Evolutionary conservation across 441 rosid genomes (phyloP).

Genomic region (Euphorbia corollata): DNA sequence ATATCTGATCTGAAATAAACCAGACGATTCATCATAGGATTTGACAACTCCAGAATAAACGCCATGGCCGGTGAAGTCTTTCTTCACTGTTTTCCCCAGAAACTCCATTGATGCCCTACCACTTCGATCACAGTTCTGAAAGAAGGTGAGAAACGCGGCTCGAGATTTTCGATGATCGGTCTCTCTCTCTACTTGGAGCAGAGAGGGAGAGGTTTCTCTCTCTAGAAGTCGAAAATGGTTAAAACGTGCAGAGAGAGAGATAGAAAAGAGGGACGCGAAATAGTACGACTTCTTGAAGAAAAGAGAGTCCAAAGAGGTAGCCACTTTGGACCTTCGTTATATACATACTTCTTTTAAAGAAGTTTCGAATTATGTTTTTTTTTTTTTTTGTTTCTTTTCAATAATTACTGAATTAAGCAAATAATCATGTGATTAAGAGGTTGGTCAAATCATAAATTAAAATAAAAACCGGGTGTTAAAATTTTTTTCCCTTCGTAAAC

Average conservation of each 20-base stretch:
- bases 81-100: constrained; percentile 53
- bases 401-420: too few species aligned
- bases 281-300: constrained; percentile 9
- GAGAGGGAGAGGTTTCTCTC: constrained; percentile 19
- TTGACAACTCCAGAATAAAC: constrained; percentile 41
- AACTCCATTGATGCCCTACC: constrained; percentile 42
- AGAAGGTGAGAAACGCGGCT: constrained; percentile 7
- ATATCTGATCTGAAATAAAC: constrained; percentile 43
- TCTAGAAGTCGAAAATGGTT: constrained; percentile 17
- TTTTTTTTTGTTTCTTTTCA: too few species aligned
- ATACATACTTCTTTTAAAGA: too few species aligned
- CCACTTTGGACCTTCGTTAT: background rate
- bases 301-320: constrained; percentile 4
- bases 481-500: too few species aligned
- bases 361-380: too few species aligned
- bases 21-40: constrained; percentile 50
- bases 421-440: too few species aligned
- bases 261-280: constrained; percentile 6
- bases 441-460: too few species aligned
- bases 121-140: constrained; percentile 15
- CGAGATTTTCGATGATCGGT: background rate
- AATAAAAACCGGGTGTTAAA: too few species aligned
- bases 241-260: constrained; percentile 16
- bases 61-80: constrained; percentile 44
- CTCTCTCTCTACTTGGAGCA: background rate